Evolutionary conservation across 352 stramenopile genomes (phyloP), one percentile per base, ranked within the genome.

Genomic region (Phytophthora boehmeriae): DNA sequence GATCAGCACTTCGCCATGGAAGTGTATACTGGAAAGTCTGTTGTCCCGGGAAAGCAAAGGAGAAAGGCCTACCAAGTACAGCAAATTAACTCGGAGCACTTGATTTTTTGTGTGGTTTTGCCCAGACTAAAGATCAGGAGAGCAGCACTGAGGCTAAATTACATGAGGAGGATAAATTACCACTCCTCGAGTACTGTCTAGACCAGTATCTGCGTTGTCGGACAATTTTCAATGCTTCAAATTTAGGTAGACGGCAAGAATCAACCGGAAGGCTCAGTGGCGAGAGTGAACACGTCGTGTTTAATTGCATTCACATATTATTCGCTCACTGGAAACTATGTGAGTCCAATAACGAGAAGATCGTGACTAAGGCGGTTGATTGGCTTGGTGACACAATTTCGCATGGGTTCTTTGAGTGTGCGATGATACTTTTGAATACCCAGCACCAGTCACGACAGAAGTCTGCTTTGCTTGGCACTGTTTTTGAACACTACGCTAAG

Each of bases 401-500:
- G 0, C 36, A 59, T 16, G 59, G 59, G 5, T 68, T 67, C 28
- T 75, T 75, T 36, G 48, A 75, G 4, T 73, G 55, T 8, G 49
- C 67, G 4, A 61, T 77, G n/a, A 28, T 61, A 3, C 46, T 82
- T 20, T 14, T 77, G 1, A 45, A 73, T 34, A 46, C 2, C 2
- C 48, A 67, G 22, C 16, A 61, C 17, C 59, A 34, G 8, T 20
- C 57, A 16, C 48, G 19, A 8, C 9, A 16, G 9, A 25, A 17
- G 5, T 14, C 2, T 13, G n/a, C 43, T 17, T 66, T 73, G 4
- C 42, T 79, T 17, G 59, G 73, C 25, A 63, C 11, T 8, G 22
- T 79, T n/a, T 66, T 82, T 20, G 25, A 42, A 10, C 36, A 35
- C n/a, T 65, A 65, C 34, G 32, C 17, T 36, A 49, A 20, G 5